A percentile compares a stretch with the other conserved stretches of the same genome.
Evolutionary conservation across 2,329 filamentous ascomycete species (phyloP).

Genomic region (Apiospora aurea): DNA sequence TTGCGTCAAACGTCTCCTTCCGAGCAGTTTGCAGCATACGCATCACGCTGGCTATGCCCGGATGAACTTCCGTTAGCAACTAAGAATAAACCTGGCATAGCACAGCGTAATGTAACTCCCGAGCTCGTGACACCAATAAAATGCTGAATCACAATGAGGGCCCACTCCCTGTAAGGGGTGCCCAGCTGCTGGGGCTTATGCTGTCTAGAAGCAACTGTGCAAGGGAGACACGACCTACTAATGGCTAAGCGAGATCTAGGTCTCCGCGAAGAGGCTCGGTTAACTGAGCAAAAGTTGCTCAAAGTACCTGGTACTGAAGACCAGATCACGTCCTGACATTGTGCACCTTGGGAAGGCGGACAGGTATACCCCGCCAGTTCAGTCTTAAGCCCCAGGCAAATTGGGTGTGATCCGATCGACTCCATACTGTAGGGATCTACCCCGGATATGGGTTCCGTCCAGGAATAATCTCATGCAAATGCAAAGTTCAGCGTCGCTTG

Average conservation of each 20-base stretch:
- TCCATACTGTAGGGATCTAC: background rate
- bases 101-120: background rate
- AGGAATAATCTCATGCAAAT: background rate
- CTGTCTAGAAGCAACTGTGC: background rate
- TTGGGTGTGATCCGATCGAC: background rate
- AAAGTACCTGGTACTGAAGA: background rate
- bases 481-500: background rate
- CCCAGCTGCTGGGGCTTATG: background rate
- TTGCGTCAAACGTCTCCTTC: background rate
- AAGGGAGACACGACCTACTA: constrained; percentile 4
- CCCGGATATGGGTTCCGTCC: background rate
- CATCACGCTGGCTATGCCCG: background rate
- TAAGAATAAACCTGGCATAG: background rate
- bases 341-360: background rate
- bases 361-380: background rate
- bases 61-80: background rate
- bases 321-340: background rate
- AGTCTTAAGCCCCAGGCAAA: background rate
- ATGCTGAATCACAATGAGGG: constrained; percentile 5
- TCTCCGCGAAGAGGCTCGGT: background rate
- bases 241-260: background rate
- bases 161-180: background rate
- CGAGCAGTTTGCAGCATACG: background rate
- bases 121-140: background rate
- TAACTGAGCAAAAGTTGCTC: constrained; percentile 3